Conservation (phyloP, 2,329 filamentous ascomycete species). For the Colletotrichum sp. region DNA sequence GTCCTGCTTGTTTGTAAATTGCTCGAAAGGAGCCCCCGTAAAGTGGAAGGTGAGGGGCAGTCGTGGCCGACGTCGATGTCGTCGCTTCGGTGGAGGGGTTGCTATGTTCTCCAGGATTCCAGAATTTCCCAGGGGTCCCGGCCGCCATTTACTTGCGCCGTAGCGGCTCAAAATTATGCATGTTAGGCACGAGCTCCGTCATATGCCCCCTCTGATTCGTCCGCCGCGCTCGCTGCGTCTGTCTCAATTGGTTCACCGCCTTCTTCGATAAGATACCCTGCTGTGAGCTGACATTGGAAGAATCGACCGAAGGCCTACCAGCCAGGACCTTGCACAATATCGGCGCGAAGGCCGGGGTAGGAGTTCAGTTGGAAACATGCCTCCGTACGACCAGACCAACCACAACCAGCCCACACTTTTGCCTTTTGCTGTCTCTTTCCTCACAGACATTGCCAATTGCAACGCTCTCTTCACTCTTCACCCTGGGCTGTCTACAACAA, state of each 20-base stretch:
- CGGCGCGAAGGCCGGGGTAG: not conserved
- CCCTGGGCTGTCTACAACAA: not conserved
- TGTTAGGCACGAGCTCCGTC: not conserved
- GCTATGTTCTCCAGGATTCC: conserved; percentile 25
- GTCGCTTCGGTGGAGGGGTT: conserved; percentile 18
- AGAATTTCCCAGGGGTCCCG: conserved; percentile 22
- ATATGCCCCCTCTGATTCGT: not conserved
- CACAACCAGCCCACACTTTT: not conserved
- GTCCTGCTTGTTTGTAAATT: not conserved
- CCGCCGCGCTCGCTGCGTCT: too few species aligned
- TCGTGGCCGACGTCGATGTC: not conserved
- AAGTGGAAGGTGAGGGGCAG: conserved; percentile 8
- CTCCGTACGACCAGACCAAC: not conserved
- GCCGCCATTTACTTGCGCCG: not conserved
- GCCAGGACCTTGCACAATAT: conserved; percentile 1
- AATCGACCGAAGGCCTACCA: not conserved
- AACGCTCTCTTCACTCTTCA: not conserved
- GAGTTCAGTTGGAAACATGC: conserved; percentile 9
- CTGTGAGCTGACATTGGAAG: not conserved
- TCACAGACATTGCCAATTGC: not conserved
- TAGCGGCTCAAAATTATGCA: conserved; percentile 20
- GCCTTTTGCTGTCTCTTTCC: not conserved
- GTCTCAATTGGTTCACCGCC: not conserved
- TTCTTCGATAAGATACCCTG: not conserved
- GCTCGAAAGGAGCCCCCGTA: not conserved